Conservation (phyloP, 2,329 filamentous ascomycete species). For the Cryphonectria parasitica region DNA sequence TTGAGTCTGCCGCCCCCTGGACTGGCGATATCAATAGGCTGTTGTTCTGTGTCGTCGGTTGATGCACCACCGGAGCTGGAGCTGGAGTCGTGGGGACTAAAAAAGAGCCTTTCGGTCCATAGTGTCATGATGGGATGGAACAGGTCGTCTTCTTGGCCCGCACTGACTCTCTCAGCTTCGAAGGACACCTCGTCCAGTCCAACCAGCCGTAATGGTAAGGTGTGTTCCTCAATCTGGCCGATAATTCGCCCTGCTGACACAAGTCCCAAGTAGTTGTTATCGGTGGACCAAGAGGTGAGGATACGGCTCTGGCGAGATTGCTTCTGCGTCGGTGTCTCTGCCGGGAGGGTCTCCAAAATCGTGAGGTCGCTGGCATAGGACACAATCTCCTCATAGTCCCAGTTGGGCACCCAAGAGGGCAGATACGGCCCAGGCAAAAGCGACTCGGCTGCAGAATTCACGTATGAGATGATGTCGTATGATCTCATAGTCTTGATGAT, state of each 20-base stretch:
- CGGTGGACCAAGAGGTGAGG: neutral
- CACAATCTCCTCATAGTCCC: neutral
- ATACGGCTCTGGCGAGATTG: neutral
- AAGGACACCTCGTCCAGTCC: neutral
- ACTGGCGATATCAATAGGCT: neutral
- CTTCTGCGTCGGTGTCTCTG: neutral
- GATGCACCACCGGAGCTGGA: neutral
- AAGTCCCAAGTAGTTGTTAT: neutral
- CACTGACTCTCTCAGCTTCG: neutral
- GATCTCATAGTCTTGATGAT: slow-evolving; percentile 1
- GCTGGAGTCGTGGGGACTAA: neutral
- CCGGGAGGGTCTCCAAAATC: neutral
- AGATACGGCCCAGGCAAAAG: neutral
- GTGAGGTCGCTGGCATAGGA: neutral
- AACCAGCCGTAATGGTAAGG: neutral
- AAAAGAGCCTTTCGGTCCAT: neutral
- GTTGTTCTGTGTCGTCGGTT: neutral
- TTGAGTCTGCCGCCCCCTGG: neutral
- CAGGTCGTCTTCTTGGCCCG: neutral
- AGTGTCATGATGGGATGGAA: neutral
- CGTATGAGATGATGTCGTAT: neutral
- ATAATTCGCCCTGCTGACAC: neutral
- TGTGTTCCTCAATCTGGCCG: neutral
- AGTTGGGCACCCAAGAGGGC: neutral
- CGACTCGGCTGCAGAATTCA: neutral